Evolutionary conservation across 2,329 filamentous ascomycete genomes (phyloP), one percentile per base, ranked within the genome.

Genomic region (Epichloe scottii): DNA sequence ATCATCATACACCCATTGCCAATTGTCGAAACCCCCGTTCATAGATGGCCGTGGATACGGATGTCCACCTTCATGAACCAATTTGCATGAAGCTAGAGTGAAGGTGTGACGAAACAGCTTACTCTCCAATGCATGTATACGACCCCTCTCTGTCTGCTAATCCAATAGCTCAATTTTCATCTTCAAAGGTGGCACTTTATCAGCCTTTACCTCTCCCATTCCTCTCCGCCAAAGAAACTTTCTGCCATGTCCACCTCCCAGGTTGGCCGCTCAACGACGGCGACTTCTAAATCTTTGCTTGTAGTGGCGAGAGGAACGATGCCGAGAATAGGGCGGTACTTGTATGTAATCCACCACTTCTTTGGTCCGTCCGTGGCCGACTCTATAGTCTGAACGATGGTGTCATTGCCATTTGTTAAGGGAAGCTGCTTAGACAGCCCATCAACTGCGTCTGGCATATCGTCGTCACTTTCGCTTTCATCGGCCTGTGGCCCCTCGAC

Each of bases 261-360:
- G 58, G 82, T 75, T 19, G 91, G 90, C 60, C 90, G 75, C 72
- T 97, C 91, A 14, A 97, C 82, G 48, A 97, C 72, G 2, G 89
- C 90, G 45, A 96, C 86, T 68, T 98, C 93, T 4, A 86, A 68
- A 11, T 71, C 66, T 58, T 66, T 54, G 58, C 64, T 63, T 26
- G 69, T 65, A 19, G 57, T 59, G 49, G 62, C 63, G 55, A 76
- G 66, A 42, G 73, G 71, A 37, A 80, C 75, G 38, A 82, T 69
- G 50, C 90, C 93, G 54, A 98, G 73, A 59, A 98, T 89, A n/a
- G 90, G 87, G 53, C 90, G 79, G 68, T 97, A 98, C 68, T 95
- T 94, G 74, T 86, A 89, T 5, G 90, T 95, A 63, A 84, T 81
- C 88, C 89, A 97, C 70, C 71, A 78, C 55, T 66, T 69, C 54